Conservation (phyloP, 768 basidiomycete genomes). For the Russula brevipes region DNA sequence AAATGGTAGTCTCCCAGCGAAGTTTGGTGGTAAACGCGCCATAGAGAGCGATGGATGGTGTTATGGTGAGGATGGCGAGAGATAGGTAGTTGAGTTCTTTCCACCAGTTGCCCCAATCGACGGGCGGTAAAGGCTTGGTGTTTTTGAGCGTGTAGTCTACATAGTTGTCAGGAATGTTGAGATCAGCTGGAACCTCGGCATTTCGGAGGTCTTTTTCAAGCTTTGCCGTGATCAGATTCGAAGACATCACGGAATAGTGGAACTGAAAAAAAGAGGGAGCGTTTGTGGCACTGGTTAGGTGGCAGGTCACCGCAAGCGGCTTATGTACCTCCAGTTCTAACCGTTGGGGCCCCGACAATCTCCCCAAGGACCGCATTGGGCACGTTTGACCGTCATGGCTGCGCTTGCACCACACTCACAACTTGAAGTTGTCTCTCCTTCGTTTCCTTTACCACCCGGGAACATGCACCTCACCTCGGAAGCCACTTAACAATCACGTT, state of each 20-base stretch:
- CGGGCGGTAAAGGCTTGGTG: conserved; percentile 45
- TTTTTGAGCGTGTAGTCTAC: conserved; percentile 49
- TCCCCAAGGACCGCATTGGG: background rate
- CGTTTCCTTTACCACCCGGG: background rate
- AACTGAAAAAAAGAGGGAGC: conserved; percentile 15
- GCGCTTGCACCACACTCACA: background rate
- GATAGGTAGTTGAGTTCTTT: conserved; percentile 75
- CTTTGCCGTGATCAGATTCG: conserved; percentile 27
- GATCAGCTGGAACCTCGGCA: conserved; percentile 31
- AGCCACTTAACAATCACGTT: background rate
- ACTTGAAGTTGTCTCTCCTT: no score
- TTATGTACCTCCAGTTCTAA: conserved; percentile 16
- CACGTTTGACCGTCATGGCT: background rate
- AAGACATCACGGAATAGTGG: conserved; percentile 30
- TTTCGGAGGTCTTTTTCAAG: conserved; percentile 26
- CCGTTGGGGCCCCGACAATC: background rate
- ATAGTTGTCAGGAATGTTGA: conserved; percentile 52
- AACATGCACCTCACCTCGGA: background rate
- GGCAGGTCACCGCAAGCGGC: background rate
- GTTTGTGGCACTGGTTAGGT: background rate
- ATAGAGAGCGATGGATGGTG: conserved; percentile 67
- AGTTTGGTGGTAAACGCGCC: conserved; percentile 64
- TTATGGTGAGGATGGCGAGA: conserved; percentile 63
- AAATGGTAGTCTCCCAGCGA: conserved; percentile 68
- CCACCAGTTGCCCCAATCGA: conserved; percentile 41